Evolutionary conservation across 1,284 basidiomycete species (phyloP), one percentile per base, ranked within the genome.

Genomic region (Irpex lacteus): DNA sequence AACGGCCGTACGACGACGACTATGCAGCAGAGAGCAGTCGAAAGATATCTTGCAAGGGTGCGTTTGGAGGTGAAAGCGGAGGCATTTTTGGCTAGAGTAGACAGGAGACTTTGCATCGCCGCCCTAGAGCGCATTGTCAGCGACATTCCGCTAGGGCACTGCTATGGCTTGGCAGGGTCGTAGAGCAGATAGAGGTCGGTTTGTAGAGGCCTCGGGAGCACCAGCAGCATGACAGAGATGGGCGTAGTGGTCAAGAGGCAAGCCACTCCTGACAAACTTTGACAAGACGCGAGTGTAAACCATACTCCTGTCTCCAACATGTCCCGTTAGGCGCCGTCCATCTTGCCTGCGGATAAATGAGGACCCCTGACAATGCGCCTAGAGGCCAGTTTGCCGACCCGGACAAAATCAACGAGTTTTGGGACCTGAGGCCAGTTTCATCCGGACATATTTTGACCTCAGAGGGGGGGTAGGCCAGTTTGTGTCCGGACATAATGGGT

Each of bases 1-100:
- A 81, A 78, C 0, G 81, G 80, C 4, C 75, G 78, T 9, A 81
- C 65, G 34, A 79, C 80, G 55, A 84, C 73, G 38, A 79, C 65
- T 26, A 80, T 60, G 9, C 75, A 74, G 67, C 81, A 84, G 19
- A 83, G 68, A 38, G 81, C 72, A 44, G 82, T 82, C 18, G 82
- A 83, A 18, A 81, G 71, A 3, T 82, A 63, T 8, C 81, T 73
- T 13, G 81, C 81, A 26, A 80, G 70, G 13, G 78, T 71, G 1
- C 81, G 77, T 62, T 79, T 72, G 6, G 77, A 76, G 5, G 73
- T 6, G 54, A 56, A 52, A 21, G 18, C 18, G 40, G 8, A 15
- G 15, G 40, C 40, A 44, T 9, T 15, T 9, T 44, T 44, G 40
- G 15, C 40, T 44, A 44, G 40, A 5, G 40, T 15, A 2, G 40